Percentiles rank a stretch among this genome's conserved stretches.
Evolutionary conservation across 2,329 filamentous ascomycete genomes (phyloP).

Genomic region (Aspergillus awamori): DNA sequence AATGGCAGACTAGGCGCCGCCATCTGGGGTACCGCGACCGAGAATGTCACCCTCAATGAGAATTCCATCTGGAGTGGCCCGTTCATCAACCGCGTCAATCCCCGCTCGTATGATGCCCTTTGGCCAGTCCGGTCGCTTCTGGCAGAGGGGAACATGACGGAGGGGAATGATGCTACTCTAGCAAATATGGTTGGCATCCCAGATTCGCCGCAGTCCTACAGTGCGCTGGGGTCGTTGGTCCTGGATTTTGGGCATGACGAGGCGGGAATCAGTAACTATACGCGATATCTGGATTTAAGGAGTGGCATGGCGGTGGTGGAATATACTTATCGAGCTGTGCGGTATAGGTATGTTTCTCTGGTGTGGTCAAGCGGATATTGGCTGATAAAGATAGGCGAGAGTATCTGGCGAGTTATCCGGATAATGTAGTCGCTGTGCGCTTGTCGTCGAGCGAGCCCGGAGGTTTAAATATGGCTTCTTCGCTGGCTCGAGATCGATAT

Average conservation of each 20-base stretch:
- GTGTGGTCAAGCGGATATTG: neutral
- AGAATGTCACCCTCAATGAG: slow-evolving; percentile 26
- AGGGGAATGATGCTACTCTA: slow-evolving; percentile 5
- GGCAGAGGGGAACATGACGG: slow-evolving; percentile 12
- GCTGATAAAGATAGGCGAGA: slow-evolving; percentile 11
- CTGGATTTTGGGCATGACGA: slow-evolving; percentile 14
- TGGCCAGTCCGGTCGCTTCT: slow-evolving; percentile 7
- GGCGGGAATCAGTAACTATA: slow-evolving; percentile 5
- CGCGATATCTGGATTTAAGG: slow-evolving; percentile 12
- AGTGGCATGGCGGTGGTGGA: slow-evolving; percentile 9
- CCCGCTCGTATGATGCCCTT: slow-evolving; percentile 5
- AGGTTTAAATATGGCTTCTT: neutral
- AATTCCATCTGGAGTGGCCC: slow-evolving; percentile 27
- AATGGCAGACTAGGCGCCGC: slow-evolving; percentile 24
- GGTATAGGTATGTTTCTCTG: slow-evolving; percentile 2
- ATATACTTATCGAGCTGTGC: slow-evolving; percentile 11
- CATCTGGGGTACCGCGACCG: slow-evolving; percentile 18
- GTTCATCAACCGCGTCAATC: slow-evolving; percentile 19
- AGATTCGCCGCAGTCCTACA: slow-evolving; percentile 15
- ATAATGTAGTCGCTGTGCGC: slow-evolving; percentile 11
- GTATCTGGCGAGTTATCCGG: slow-evolving; percentile 19
- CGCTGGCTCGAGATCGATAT: slow-evolving; percentile 4
- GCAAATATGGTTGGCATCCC: slow-evolving; percentile 13
- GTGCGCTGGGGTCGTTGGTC: slow-evolving; percentile 13
- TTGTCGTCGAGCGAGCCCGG: slow-evolving; percentile 7